Evolutionary conservation across 768 basidiomycete species (phyloP), one percentile per base, ranked within the genome.

Genomic region (Naganishia randhawae): DNA sequence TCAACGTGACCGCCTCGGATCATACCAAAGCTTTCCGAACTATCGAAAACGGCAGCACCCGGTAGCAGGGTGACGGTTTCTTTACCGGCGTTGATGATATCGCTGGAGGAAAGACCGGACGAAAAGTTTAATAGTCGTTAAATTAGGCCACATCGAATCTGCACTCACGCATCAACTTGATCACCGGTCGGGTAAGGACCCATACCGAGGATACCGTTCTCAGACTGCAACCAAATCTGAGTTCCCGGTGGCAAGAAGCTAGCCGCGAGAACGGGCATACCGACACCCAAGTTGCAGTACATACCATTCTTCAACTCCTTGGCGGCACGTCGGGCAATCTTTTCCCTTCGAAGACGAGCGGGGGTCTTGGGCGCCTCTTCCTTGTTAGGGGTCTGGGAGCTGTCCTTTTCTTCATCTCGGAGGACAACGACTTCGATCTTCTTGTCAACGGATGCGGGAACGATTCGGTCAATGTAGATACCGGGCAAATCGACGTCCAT

Each of bases 1-100:
- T 97, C 87, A 57, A 97, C 86, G 80, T 97, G 94, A 6, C 94
- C 94, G 51, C 94, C 94, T 63, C 94, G 90, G 80, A 97, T 96
- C 94, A 97, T 97, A 13, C 89, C 90, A 75, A 97, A 97, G 3
- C 91, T 93, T 81, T 96, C 93, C 73, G 86, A 86, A 3, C 92
- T 93, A 81, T 94, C 94, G 77, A 97, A 97, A 9, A 92, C 82
- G 4, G 93, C 89, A 32, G 92, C 91, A 29, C 94, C 94, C 27
- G 92, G 92, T 27, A 96, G 83, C 11, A 97, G 84, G 6, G 94
- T 96, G 54, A 96, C 86, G 61, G 75, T 75, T 57, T 79, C 73
- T 69, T 80, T 75, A 52, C 73, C 71, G 66, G 79, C 72, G 72
- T 80, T 74, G 77, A 78, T 78, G 70, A 78, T 74, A 50, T 78